A percentile compares a stretch with the other conserved stretches of the same genome.
phyloP scores from a whole-genome alignment of 345 rosid genomes.

The Litchi chinensis region DNA sequence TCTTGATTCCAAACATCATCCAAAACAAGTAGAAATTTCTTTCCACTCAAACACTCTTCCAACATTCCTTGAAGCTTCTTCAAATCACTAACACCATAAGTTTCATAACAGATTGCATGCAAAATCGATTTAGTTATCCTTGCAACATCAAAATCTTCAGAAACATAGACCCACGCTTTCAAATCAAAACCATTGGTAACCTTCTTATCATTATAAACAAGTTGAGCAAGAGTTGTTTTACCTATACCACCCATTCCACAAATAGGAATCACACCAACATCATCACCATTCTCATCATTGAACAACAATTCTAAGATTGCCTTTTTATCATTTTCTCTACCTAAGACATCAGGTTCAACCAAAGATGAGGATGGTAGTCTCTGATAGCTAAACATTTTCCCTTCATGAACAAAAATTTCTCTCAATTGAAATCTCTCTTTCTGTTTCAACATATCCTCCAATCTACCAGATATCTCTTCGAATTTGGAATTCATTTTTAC shows the following conservation, averaged over 20 bases:
- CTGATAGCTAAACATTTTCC: slow-evolving; percentile 1
- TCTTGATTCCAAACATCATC: slow-evolving; percentile 17
- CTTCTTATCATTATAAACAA: slow-evolving; percentile 12
- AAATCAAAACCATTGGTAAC: not conserved
- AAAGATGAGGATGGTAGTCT: slow-evolving; percentile 39
- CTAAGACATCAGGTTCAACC: slow-evolving; percentile 29
- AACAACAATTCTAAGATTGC: slow-evolving; percentile 30
- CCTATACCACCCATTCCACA: slow-evolving; percentile 12
- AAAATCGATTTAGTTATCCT: slow-evolving; percentile 1
- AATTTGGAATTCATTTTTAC: slow-evolving; percentile 14
- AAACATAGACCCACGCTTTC: slow-evolving; percentile 5
- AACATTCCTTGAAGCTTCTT: not conserved
- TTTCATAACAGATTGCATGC: not conserved
- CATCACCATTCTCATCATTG: not conserved
- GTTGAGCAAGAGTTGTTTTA: slow-evolving; percentile 24
- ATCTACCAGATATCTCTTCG: slow-evolving; percentile 26
- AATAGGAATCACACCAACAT: slow-evolving; percentile 15
- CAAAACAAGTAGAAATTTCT: slow-evolving; percentile 14
- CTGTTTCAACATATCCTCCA: slow-evolving; percentile 31
- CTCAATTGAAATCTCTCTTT: slow-evolving; percentile 32
- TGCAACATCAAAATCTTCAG: not conserved
- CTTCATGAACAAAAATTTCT: slow-evolving; percentile 4
- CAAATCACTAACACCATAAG: not conserved
- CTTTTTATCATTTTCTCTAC: slow-evolving; percentile 38
- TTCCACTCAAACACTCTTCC: not conserved